Evolutionary conservation across 2,329 filamentous ascomycete genomes (phyloP).

Genomic region (Karstenula rhodostoma): DNA sequence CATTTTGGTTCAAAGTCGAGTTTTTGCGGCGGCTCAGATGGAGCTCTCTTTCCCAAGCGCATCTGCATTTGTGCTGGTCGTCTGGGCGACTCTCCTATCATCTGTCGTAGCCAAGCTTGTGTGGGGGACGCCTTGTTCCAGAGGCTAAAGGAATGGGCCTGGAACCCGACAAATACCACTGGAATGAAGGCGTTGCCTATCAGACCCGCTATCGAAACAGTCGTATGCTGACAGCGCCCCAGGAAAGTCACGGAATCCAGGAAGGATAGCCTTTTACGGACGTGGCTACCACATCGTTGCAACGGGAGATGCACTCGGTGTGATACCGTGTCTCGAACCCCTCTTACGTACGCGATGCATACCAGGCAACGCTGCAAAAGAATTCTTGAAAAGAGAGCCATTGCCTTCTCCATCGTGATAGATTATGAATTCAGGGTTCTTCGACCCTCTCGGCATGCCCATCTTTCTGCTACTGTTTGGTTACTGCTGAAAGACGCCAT

Average conservation of each 20-base stretch:
- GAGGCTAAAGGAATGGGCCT: background rate
- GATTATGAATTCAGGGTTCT: constrained; percentile 1
- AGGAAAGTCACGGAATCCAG: background rate
- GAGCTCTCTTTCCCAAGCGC: background rate
- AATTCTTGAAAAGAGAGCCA: background rate
- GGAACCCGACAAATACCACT: background rate
- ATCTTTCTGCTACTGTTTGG: background rate
- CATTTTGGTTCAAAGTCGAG: too few species aligned
- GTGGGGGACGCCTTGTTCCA: background rate
- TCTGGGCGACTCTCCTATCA: background rate
- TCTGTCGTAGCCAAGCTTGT: background rate
- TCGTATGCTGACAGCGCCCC: background rate
- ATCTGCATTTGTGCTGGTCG: background rate
- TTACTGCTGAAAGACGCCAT: background rate
- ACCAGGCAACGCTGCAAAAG: background rate
- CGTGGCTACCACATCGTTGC: background rate
- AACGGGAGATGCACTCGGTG: background rate
- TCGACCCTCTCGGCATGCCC: background rate
- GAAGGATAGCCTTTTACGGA: background rate
- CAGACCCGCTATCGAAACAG: background rate
- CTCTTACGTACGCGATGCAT: background rate
- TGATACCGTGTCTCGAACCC: too few species aligned
- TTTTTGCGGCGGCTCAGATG: background rate
- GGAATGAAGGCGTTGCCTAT: background rate
- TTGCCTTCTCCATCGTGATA: background rate